Percentiles rank a stretch among this genome's conserved stretches.
Conservation (phyloP, 139 green algal species). For the Micractinium conductrix region DNA sequence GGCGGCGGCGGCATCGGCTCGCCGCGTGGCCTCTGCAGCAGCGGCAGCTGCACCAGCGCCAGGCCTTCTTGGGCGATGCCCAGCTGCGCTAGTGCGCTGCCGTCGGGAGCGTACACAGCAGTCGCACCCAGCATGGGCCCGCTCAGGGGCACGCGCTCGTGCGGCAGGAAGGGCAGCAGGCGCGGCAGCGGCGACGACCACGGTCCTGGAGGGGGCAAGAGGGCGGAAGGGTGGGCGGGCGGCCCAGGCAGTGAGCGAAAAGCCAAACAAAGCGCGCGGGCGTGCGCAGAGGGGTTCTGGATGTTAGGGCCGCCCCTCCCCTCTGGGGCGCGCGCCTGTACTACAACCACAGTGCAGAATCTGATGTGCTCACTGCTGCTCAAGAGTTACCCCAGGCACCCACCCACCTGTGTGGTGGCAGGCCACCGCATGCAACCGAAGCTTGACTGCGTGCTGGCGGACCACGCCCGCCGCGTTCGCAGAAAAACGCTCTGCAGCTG, state of each 20-base stretch:
- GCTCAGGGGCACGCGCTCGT: background rate
- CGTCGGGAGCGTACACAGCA: background rate
- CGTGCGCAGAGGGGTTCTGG: no score
- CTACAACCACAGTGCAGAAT: background rate
- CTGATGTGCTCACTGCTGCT: background rate
- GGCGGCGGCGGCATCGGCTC: background rate
- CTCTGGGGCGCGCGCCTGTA: background rate
- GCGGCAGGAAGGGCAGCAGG: background rate
- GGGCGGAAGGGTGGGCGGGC: background rate
- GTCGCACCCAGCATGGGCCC: conserved; percentile 10
- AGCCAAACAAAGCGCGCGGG: background rate
- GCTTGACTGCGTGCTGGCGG: background rate
- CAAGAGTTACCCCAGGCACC: background rate
- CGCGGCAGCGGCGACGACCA: background rate
- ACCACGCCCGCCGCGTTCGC: background rate
- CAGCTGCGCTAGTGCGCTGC: background rate
- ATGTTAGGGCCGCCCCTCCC: no score
- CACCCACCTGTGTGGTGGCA: conserved; percentile 5
- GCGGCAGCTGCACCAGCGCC: conserved; percentile 5
- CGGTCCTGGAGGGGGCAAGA: background rate
- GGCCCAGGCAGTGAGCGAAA: background rate
- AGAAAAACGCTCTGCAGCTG: background rate
- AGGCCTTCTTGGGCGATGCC: background rate
- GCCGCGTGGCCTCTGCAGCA: background rate
- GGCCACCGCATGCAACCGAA: background rate